Conservation (phyloP, 2,329 filamentous ascomycete genomes). For the Fusarium sp. region DNA sequence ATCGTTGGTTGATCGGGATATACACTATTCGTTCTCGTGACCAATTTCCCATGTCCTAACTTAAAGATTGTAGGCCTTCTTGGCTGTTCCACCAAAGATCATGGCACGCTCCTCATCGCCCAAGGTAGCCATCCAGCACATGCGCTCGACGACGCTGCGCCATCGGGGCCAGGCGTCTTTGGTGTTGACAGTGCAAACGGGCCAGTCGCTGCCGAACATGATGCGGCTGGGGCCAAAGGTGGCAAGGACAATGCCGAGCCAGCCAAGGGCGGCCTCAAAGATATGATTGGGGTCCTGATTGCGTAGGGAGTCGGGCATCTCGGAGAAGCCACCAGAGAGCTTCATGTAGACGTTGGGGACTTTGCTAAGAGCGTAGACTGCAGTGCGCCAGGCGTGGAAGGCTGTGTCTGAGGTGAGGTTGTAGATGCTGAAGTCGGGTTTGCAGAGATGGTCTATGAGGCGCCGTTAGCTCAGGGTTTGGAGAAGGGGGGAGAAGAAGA, state of each 20-base stretch:
- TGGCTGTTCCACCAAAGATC: slow-evolving; percentile 78
- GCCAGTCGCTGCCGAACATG: slow-evolving; percentile 96
- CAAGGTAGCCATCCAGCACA: slow-evolving; percentile 71
- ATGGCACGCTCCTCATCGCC: slow-evolving; percentile 67
- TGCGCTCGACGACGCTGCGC: slow-evolving; percentile 73
- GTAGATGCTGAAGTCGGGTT: slow-evolving; percentile 77
- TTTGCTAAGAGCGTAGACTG: slow-evolving; percentile 73
- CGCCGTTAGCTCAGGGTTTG: slow-evolving; percentile 13
- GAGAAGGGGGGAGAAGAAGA: slow-evolving; percentile 24
- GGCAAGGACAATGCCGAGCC: slow-evolving; percentile 76
- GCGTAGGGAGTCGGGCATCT: slow-evolving; percentile 70
- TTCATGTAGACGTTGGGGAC: slow-evolving; percentile 82
- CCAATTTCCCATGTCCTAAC: background rate
- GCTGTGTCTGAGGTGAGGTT: slow-evolving; percentile 63
- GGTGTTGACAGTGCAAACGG: slow-evolving; percentile 77
- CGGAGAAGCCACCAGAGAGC: slow-evolving; percentile 85
- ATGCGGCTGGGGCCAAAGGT: slow-evolving; percentile 76
- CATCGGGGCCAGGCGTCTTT: slow-evolving; percentile 77
- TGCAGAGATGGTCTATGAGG: slow-evolving; percentile 82
- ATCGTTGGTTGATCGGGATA: background rate
- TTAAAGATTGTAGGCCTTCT: slow-evolving; percentile 71
- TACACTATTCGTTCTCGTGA: background rate
- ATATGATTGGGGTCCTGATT: slow-evolving; percentile 62
- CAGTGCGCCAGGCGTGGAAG: slow-evolving; percentile 74
- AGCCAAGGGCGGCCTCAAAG: slow-evolving; percentile 71